Base-by-base conservation (phyloP, 2,329 filamentous ascomycete genomes). In the Penicillium palitans region DNA sequence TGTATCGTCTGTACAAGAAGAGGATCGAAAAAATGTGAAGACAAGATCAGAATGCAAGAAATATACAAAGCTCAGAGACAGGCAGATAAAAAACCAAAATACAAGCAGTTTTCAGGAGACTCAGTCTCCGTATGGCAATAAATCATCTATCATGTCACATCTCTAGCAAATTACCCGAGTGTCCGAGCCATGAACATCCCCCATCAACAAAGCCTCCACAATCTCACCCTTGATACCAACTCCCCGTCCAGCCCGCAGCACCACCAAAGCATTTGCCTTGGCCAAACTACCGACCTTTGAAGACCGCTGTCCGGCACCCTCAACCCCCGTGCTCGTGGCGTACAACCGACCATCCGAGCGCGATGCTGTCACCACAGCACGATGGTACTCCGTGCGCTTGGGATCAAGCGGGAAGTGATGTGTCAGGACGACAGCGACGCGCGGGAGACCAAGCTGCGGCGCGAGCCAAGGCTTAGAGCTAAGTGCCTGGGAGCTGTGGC, bases 261-360 rank as follows among this genome's bases (percentile, higher is more conserved):
- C 90, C 25, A 98, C 76, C 67, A 99, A 76, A 4, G 90, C 91
- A 79, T 99, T 99, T 3, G 95, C 93, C 21, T 89, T 88, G 61
- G 88, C 90, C 66, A 98, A 81, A 74, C 93, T 98, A 0, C 92
- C 91, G 2, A 99, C 92, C 61, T 87, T 85, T 17, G 90, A 96
- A 73, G 93, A 98, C 52, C 95, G 83, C 79, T 99, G 95, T 35
- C 75, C 75, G 6, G 68, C 70, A 5, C 73, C 74, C 24, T 69
- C 69, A 3, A 89, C 87, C 6, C 95, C 95, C 0, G 95, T 99
- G 69, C 91, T 96, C 31, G 79, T 84, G 0, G 92, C 95, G 59
- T 84, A 80, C 48, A 98, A 74, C 9, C 78, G 68, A 0, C 93
- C 93, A 67, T 93, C 87, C 0, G 65, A 71, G 12, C 76, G 80